Evolutionary conservation across 176 grass and related monocot genomes (phyloP).

Genomic region (Juncus inflexus): DNA sequence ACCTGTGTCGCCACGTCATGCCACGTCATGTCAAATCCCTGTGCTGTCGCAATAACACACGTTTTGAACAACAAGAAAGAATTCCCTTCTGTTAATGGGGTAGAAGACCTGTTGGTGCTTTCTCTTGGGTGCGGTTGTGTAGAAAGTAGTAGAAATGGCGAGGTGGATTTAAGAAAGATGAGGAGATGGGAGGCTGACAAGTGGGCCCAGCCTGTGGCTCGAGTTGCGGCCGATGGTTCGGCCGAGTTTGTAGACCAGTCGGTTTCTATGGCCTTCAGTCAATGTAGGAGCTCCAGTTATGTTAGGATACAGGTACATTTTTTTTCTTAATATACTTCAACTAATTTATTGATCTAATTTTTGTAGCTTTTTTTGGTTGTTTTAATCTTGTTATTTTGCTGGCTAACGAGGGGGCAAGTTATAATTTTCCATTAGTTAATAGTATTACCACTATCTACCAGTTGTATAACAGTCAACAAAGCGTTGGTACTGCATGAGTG

Average conservation of each 20-base stretch:
- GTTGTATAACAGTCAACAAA: too few relatives aligned
- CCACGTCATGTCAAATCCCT: conserved; percentile 76
- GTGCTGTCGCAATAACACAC: conserved; percentile 83
- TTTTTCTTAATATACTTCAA: background rate
- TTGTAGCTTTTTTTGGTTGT: too few relatives aligned
- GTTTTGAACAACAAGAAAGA: conserved; percentile 97
- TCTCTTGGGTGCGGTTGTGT: conserved; percentile 76
- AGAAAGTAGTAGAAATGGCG: conserved; percentile 23
- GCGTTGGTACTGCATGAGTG: too few relatives aligned
- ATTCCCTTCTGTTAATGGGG: conserved; percentile 86
- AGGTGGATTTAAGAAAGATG: conserved; percentile 31
- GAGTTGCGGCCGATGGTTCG: conserved; percentile 70
- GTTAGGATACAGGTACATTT: conserved; percentile 78
- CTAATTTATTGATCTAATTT: too few relatives aligned
- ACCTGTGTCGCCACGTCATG: conserved; percentile 67
- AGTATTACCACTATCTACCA: too few relatives aligned
- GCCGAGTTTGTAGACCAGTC: conserved; percentile 96
- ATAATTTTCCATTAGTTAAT: too few relatives aligned
- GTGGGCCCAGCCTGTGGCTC: conserved; percentile 79
- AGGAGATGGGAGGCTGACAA: conserved; percentile 71
- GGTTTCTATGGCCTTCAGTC: conserved; percentile 82
- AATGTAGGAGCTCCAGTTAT: conserved; percentile 82
- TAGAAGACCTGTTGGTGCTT: conserved; percentile 95
- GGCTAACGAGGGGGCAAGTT: too few relatives aligned
- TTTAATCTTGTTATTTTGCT: too few relatives aligned